Conservation (phyloP, 768 basidiomycete species). For the Terana coerulea region DNA sequence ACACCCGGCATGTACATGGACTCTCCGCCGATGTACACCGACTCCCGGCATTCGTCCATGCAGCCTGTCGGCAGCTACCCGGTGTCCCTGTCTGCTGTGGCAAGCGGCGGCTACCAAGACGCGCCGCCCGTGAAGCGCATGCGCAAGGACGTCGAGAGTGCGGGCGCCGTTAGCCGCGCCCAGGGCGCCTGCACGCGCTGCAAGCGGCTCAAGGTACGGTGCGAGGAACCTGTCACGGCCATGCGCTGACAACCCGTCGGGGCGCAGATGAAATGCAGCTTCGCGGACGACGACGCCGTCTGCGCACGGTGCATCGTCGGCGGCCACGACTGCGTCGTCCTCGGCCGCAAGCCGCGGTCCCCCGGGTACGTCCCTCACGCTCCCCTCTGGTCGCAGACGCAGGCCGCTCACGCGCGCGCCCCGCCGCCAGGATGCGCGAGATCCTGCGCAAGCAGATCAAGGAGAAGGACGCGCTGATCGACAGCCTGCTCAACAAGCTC, state of each 20-base stretch:
- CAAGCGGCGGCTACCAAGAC: conserved; percentile 3
- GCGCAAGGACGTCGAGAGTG: conserved; percentile 4
- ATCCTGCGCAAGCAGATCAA: conserved; percentile 29
- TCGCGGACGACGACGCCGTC: conserved; percentile 15
- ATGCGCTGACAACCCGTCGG: not conserved
- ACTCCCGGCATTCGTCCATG: not conserved
- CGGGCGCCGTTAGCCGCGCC: not conserved
- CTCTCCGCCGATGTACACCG: not conserved
- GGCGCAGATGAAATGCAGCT: conserved; percentile 25
- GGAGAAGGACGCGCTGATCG: conserved; percentile 28
- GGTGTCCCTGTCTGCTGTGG: conserved; percentile 4
- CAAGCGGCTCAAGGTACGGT: conserved; percentile 14
- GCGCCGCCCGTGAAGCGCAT: conserved; percentile 5
- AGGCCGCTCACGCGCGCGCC: not conserved
- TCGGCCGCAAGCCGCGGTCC: conserved; percentile 30
- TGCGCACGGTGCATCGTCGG: conserved; percentile 25
- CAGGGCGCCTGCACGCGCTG: conserved; percentile 16
- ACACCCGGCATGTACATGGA: not conserved
- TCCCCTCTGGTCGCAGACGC: not conserved
- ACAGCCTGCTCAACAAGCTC: conserved; percentile 23
- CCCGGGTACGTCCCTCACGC: conserved; percentile 23
- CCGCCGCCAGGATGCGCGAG: conserved; percentile 24
- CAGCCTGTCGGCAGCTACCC: not conserved
- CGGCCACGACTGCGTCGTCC: conserved; percentile 27
- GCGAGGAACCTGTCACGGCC: not conserved